Evolutionary conservation across 1,139 yeast genomes (phyloP).

Genomic region (Pneumocystis carinii): DNA sequence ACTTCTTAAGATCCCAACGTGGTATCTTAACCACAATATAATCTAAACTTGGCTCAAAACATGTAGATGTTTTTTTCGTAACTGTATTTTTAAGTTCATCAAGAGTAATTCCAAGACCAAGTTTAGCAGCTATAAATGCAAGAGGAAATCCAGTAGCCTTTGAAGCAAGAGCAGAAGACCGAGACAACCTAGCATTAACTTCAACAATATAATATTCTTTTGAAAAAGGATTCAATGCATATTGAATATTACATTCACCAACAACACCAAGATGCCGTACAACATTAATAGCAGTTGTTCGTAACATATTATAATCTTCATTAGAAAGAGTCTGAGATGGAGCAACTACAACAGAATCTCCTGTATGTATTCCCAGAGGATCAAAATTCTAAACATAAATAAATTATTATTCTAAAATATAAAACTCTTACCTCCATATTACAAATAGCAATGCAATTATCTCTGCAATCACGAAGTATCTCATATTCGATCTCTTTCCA

Average conservation of each 20-base stretch:
- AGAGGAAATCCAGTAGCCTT: conserved; percentile 98
- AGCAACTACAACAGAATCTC: conserved; percentile 97
- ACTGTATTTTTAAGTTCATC: conserved; percentile 88
- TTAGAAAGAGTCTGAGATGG: conserved; percentile 96
- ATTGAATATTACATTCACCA: conserved; percentile 98
- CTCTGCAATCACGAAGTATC: conserved; percentile 94
- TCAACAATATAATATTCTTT: conserved; percentile 95
- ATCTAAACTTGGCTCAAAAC: conserved; percentile 95
- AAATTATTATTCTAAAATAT: not conserved
- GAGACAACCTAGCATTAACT: conserved; percentile 92
- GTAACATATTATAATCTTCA: conserved; percentile 94
- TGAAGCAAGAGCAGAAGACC: conserved; percentile 96
- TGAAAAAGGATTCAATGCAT: conserved; percentile 86
- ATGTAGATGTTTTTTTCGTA: conserved; percentile 87
- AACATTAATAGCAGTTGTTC: conserved; percentile 94
- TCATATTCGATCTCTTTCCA: conserved; percentile 99
- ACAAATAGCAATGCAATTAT: conserved; percentile 97
- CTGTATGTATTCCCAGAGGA: conserved; percentile 97
- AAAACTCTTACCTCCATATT: conserved; percentile 57
- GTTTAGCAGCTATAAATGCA: conserved; percentile 95
- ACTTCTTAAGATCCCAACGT: conserved; percentile 96
- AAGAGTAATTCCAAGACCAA: conserved; percentile 85
- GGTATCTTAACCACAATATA: conserved; percentile 97
- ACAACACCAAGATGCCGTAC: conserved; percentile 97
- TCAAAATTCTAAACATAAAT: conserved; percentile 46